A percentile compares a stretch with the other conserved stretches of the same genome.
Evolutionary conservation across 1,284 basidiomycete genomes (phyloP).

Genomic region (Gymnopus androsaceus): DNA sequence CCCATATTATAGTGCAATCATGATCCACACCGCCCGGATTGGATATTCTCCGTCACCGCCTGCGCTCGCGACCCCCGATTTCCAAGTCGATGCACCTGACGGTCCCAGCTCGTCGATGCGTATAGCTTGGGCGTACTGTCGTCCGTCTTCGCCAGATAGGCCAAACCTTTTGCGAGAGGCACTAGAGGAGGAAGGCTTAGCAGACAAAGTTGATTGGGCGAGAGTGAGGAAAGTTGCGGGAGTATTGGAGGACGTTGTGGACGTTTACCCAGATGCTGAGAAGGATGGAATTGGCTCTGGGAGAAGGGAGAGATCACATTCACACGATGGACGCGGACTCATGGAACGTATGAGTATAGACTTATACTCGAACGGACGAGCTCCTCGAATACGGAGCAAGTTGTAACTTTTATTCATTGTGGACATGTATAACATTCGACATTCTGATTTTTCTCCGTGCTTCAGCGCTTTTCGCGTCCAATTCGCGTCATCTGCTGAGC

Average conservation of each 20-base stretch:
- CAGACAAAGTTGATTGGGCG: conserved; percentile 30
- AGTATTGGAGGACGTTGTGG: too few species aligned
- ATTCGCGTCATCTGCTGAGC: too few species aligned
- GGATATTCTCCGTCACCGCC: conserved; percentile 52
- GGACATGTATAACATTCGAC: too few species aligned
- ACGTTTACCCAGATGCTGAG: too few species aligned
- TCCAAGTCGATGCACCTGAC: conserved; percentile 57
- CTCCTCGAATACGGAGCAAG: too few species aligned
- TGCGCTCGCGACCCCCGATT: conserved; percentile 43
- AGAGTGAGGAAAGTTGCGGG: conserved; percentile 3
- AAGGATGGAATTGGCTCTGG: background rate
- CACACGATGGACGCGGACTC: too few species aligned
- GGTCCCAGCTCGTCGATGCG: conserved; percentile 56
- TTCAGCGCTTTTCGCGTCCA: too few species aligned
- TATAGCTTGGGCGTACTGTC: conserved; percentile 60
- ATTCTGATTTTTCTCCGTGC: too few species aligned
- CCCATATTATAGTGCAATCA: conserved; percentile 56
- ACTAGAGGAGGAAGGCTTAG: conserved; percentile 48
- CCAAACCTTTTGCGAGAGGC: conserved; percentile 52
- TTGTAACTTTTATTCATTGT: too few species aligned
- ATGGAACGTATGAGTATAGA: too few species aligned
- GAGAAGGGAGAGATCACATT: background rate
- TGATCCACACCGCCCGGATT: conserved; percentile 67
- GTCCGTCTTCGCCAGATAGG: conserved; percentile 18
- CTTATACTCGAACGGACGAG: too few species aligned